phyloP scores from a whole-genome alignment of 305 asterid genomes.

The Solanum aculeatissimum region DNA sequence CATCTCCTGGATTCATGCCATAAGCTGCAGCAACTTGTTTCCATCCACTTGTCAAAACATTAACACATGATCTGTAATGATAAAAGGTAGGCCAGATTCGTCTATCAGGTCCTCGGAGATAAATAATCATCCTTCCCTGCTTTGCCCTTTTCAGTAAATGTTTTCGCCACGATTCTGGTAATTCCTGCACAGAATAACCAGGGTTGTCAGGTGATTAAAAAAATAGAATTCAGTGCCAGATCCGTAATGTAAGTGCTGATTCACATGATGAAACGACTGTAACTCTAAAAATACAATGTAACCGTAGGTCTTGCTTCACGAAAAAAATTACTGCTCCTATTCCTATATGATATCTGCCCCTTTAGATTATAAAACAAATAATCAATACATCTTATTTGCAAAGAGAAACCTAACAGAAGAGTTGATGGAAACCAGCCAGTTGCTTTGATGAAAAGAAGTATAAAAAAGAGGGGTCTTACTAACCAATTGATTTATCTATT shows the following conservation, averaged over 20 bases:
- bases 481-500: no score
- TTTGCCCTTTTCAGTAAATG: background rate
- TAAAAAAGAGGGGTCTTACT: no score
- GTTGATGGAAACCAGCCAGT: background rate
- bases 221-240: background rate
- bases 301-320: background rate
- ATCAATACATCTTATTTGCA: background rate
- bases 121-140: background rate
- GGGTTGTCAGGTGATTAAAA: background rate
- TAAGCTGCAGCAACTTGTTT: background rate
- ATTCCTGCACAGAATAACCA: background rate
- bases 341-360: background rate
- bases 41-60: constrained; percentile 5
- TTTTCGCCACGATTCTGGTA: constrained; percentile 2
- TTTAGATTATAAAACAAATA: background rate
- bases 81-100: constrained; percentile 10
- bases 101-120: constrained; percentile 1
- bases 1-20: constrained; percentile 7
- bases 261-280: background rate
- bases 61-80: background rate
- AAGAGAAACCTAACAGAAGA: background rate
- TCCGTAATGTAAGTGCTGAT: background rate
- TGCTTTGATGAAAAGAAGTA: background rate
- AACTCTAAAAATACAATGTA: background rate
- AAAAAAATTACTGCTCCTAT: background rate